phyloP scores from a whole-genome alignment of 1,139 yeast species.

The Taphrina wiesneri region DNA sequence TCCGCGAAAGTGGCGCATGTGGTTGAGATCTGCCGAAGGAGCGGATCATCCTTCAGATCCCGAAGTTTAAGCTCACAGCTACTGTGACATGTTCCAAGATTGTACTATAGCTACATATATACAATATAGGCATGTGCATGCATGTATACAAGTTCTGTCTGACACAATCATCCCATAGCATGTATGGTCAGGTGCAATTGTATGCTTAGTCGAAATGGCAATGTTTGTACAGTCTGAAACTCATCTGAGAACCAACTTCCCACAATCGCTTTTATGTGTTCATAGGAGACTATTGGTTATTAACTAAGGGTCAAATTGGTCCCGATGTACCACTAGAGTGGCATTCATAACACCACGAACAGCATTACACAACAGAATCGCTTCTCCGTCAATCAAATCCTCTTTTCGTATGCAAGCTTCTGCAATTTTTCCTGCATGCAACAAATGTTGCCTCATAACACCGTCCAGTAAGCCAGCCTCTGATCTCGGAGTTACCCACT shows the following conservation, averaged over 20 bases:
- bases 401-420: slow-evolving; percentile 56
- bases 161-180: too few relatives aligned
- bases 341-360: slow-evolving; percentile 57
- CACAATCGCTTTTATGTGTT: too few relatives aligned
- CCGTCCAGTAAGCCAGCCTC: slow-evolving; percentile 85
- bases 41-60: too few relatives aligned
- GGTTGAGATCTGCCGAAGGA: neutral
- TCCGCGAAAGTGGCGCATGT: neutral
- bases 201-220: too few relatives aligned
- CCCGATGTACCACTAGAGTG: neutral
- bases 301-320: neutral
- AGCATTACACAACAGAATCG: slow-evolving; percentile 73
- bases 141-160: too few relatives aligned
- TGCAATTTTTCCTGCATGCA: slow-evolving; percentile 57
- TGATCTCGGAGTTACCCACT: slow-evolving; percentile 79
- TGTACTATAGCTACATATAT: too few relatives aligned
- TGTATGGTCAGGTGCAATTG: too few relatives aligned
- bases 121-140: too few relatives aligned
- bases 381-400: slow-evolving; percentile 61
- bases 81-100: too few relatives aligned
- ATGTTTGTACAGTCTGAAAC: too few relatives aligned
- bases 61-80: too few relatives aligned
- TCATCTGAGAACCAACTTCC: too few relatives aligned
- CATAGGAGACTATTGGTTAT: neutral
- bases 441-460: slow-evolving; percentile 66